Conservation (phyloP, 495 filamentous ascomycete species). For the Penicillium samsonianum region DNA sequence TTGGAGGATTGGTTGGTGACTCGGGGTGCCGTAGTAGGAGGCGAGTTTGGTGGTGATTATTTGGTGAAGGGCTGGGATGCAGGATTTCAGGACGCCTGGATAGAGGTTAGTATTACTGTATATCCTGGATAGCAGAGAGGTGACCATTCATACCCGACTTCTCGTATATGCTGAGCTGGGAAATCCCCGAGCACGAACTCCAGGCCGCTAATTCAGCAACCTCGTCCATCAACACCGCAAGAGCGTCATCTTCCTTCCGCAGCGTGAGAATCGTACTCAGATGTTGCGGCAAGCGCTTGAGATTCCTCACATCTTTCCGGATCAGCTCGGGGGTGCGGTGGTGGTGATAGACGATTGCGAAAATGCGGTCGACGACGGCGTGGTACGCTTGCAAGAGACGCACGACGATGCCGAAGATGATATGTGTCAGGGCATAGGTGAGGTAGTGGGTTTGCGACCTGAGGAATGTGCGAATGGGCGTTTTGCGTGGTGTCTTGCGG, state of each 20-base stretch:
- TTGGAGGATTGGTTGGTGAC: constrained; percentile 63
- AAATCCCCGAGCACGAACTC: constrained; percentile 85
- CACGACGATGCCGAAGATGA: constrained; percentile 83
- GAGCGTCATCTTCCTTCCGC: constrained; percentile 67
- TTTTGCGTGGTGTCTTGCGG: constrained; percentile 39
- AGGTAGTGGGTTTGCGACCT: constrained; percentile 65
- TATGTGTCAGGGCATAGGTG: constrained; percentile 71
- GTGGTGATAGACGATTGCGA: constrained; percentile 85
- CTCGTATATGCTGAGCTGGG: constrained; percentile 85
- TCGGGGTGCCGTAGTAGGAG: constrained; percentile 72
- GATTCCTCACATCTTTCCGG: constrained; percentile 75
- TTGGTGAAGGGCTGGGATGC: constrained; percentile 74
- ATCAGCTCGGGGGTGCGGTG: constrained; percentile 92
- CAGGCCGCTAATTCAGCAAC: constrained; percentile 87
- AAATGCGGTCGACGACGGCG: constrained; percentile 67
- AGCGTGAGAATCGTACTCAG: constrained; percentile 82
- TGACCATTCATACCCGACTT: constrained; percentile 64
- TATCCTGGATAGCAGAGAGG: background rate
- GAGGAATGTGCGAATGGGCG: constrained; percentile 67
- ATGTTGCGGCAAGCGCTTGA: constrained; percentile 75
- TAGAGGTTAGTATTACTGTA: background rate
- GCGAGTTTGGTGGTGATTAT: constrained; percentile 72
- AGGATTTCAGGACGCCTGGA: constrained; percentile 80
- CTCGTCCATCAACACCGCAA: constrained; percentile 86
- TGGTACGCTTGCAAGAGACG: constrained; percentile 78